phyloP scores from a whole-genome alignment of 352 stramenopile genomes.

The Blastocystis sp. region DNA sequence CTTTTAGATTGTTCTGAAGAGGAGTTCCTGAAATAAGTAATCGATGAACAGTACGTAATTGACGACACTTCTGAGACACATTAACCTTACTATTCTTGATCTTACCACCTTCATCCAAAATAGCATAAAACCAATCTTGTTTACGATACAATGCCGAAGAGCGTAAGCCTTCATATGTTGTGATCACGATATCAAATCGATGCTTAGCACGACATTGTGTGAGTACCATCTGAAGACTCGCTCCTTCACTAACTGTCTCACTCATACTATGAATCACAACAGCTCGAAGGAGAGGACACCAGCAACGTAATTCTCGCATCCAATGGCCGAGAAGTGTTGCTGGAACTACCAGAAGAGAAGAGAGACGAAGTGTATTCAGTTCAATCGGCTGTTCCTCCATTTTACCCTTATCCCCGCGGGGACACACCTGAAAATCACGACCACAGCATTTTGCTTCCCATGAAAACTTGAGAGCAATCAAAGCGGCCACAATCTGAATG shows the following conservation, averaged over 20 bases:
- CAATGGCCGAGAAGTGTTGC: conserved; percentile 91
- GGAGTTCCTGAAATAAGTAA: conserved; percentile 74
- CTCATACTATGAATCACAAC: conserved; percentile 83
- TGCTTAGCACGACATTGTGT: conserved; percentile 28
- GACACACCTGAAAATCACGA: not conserved
- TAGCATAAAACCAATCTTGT: conserved; percentile 87
- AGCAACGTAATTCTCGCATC: conserved; percentile 89
- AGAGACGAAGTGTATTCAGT: not conserved
- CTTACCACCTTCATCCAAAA: conserved; percentile 97
- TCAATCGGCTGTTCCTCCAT: not conserved
- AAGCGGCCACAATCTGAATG: conserved; percentile 80
- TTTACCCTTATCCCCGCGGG: not conserved
- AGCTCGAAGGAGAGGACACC: conserved; percentile 82
- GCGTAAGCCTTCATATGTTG: conserved; percentile 92
- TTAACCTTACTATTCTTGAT: conserved; percentile 96
- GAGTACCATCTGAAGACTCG: not conserved
- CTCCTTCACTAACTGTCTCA: not conserved
- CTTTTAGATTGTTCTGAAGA: conserved; percentile 88
- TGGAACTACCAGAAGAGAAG: conserved; percentile 85
- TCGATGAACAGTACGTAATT: conserved; percentile 76
- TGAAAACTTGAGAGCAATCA: conserved; percentile 72
- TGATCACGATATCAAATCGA: conserved; percentile 82
- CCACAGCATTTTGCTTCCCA: not conserved
- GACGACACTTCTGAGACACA: conserved; percentile 89
- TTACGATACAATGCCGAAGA: conserved; percentile 65